Percentiles rank a stretch among this genome's conserved stretches.
These are phyloP conservation scores for Lactarius hengduanensis DNA, from an alignment of 768 basidiomycete genomes.

Conservation along the genomic window DNA sequence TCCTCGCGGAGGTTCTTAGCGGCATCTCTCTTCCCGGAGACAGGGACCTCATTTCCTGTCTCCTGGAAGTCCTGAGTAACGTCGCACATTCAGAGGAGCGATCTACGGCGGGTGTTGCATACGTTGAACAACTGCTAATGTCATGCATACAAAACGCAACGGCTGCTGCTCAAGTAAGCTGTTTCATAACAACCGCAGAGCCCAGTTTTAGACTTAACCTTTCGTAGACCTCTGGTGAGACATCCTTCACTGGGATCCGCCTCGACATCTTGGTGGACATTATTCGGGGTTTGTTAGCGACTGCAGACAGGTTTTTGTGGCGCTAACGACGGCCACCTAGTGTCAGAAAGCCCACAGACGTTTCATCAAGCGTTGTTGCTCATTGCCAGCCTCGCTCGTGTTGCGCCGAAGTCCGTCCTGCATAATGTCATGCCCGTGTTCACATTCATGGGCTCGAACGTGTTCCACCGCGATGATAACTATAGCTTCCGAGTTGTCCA, in stretches of 20 bases:
- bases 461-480: slow-evolving; percentile 93
- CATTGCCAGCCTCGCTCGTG: slow-evolving; percentile 76
- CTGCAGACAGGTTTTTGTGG: slow-evolving; percentile 10
- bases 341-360: slow-evolving; percentile 88
- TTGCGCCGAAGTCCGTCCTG: slow-evolving; percentile 87
- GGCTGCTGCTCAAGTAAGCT: slow-evolving; percentile 51
- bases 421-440: slow-evolving; percentile 98
- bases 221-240: slow-evolving; percentile 50
- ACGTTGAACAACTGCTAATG: slow-evolving; percentile 82
- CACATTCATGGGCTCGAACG: slow-evolving; percentile 99
- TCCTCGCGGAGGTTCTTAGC: slow-evolving; percentile 69
- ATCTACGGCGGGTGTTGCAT: slow-evolving; percentile 64
- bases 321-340: slow-evolving; percentile 40
- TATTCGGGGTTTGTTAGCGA: slow-evolving; percentile 59
- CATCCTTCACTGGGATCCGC: slow-evolving; percentile 59
- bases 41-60: slow-evolving; percentile 62
- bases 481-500: slow-evolving; percentile 96
- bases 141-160: slow-evolving; percentile 71
- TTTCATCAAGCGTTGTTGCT: slow-evolving; percentile 90
- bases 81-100: slow-evolving; percentile 57
- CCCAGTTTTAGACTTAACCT: slow-evolving; percentile 1
- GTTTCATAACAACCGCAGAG: background rate
- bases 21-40: slow-evolving; percentile 66
- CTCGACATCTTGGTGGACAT: slow-evolving; percentile 86
- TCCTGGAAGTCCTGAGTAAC: slow-evolving; percentile 71